Evolutionary conservation across 805 yeast species (phyloP), one percentile per base, ranked within the genome.

Genomic region (Candida pini): DNA sequence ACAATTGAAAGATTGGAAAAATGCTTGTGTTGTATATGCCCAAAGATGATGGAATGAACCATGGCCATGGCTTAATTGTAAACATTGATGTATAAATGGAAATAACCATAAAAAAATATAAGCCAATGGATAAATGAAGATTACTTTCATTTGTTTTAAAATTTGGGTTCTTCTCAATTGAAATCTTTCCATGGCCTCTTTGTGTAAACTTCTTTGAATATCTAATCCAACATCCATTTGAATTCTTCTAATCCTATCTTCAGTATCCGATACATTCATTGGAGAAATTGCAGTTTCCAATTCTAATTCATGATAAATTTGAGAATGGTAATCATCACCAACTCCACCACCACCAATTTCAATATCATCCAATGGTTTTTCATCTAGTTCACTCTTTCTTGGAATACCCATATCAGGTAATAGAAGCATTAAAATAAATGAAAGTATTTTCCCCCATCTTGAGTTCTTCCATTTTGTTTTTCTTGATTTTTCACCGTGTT

Each of bases 81-180:
- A 42, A 36, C 76, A 66, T 48, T 81, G 83, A 23, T 75, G 65
- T 5, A 80, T 70, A 40, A 85, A 72, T 2, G 96, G 96, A 44
- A 83, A 79, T 15, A 81, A 51, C 97, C 97, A 88, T 30, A 87
- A 58, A 18, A 82, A 66, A 38, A 86, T 67, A 56, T 86, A 88
- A 2, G 95, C 81, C 27, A 81, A 62, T 3, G 97, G 97, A 53
- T 88, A 88, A 30, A 88, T 68, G 57, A 88, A 86, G 31, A 88
- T 80, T 21, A 81, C 69, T 48, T 78, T 78, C 71, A 85, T 77
- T 60, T 88, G 95, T 37, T 78, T 76, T 53, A 81, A 77, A 33
- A 88, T 83, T 41, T 73, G 70, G 19, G 69, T 59, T 44, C 87
- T 78, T 14, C 92, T 66, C 25, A 69, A 62, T 39, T 80, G 71